These are phyloP conservation scores for Cladosporium sp. DNA, from an alignment of 2,329 filamentous ascomycete genomes.

Conservation along the genomic window DNA sequence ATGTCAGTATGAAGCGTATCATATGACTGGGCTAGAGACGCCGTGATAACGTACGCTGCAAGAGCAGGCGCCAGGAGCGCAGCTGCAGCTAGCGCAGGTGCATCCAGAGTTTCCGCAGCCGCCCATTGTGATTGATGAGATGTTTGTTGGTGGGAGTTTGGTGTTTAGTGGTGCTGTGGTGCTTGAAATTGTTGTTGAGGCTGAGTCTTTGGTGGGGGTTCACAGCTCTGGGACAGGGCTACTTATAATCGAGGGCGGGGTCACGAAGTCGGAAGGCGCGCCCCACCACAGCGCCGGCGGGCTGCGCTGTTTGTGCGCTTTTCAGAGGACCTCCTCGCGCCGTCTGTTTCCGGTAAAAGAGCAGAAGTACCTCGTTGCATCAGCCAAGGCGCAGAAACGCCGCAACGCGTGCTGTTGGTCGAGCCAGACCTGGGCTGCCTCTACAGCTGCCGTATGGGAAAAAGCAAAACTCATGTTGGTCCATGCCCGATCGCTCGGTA, in stretches of 20 bases:
- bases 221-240: background rate
- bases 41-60: slow-evolving; percentile 21
- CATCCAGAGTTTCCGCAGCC: slow-evolving; percentile 31
- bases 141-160: slow-evolving; percentile 7
- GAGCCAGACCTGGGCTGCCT: background rate
- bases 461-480: background rate
- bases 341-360: slow-evolving; percentile 6
- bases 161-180: slow-evolving; percentile 7
- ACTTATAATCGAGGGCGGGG: slow-evolving; percentile 5
- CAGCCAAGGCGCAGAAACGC: slow-evolving; percentile 7
- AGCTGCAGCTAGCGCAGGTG: slow-evolving; percentile 29
- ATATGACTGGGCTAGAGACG: background rate
- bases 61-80: slow-evolving; percentile 27
- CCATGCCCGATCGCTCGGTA: background rate
- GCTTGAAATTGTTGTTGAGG: slow-evolving; percentile 2
- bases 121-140: slow-evolving; percentile 25
- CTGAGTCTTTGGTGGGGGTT: background rate
- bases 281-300: background rate
- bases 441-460: background rate
- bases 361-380: slow-evolving; percentile 9
- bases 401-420: background rate
- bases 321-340: background rate
- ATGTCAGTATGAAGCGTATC: slow-evolving; percentile 10
- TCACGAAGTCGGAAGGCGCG: background rate
- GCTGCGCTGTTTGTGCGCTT: background rate